phyloP scores from a whole-genome alignment of 106 monocot species.

The Dactylorhiza incarnata region DNA sequence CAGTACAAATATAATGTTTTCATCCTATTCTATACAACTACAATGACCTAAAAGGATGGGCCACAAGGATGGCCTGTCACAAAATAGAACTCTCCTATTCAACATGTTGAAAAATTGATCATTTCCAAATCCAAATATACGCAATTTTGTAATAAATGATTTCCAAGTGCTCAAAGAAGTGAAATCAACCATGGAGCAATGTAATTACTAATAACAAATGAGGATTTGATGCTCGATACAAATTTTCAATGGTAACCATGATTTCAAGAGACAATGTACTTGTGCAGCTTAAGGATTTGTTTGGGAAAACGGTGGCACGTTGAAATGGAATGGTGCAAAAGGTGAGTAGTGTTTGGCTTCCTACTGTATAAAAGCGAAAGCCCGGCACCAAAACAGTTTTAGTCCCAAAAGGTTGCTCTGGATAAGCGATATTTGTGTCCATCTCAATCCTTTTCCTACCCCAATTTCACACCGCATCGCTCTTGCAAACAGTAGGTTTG shows the following conservation, averaged over 20 bases:
- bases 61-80: neutral
- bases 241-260: neutral
- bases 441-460: too few species aligned
- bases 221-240: neutral
- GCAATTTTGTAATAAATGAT: neutral
- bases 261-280: neutral
- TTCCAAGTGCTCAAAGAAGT: neutral
- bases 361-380: too few species aligned
- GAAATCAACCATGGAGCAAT: neutral
- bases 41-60: neutral
- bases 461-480: too few species aligned
- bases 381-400: too few species aligned
- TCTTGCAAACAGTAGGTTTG: too few species aligned
- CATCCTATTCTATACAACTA: neutral
- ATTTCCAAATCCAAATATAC: neutral
- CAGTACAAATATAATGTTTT: neutral
- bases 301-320: too few species aligned
- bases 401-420: too few species aligned
- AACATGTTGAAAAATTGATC: neutral
- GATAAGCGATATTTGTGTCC: too few species aligned
- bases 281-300: neutral
- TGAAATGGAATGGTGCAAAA: too few species aligned
- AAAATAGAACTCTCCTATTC: neutral
- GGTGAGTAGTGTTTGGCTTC: too few species aligned
- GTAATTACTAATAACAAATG: neutral